phyloP scores from a whole-genome alignment of 2,329 filamentous ascomycete species.

The Alternaria dauci region DNA sequence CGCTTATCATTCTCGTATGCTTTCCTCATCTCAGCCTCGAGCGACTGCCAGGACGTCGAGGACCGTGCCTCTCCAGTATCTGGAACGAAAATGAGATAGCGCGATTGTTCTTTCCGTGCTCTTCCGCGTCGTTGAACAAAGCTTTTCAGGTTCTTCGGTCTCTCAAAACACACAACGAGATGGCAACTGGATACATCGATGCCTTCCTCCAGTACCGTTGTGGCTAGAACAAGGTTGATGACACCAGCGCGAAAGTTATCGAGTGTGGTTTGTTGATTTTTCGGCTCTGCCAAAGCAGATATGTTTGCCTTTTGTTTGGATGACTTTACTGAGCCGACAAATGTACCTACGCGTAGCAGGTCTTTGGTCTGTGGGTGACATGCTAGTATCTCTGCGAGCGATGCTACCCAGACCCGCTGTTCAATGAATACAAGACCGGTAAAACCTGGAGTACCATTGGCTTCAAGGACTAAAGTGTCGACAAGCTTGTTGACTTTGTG shows the following conservation, averaged over 20 bases:
- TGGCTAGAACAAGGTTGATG: conserved; percentile 66
- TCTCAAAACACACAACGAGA: conserved; percentile 70
- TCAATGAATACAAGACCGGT: conserved; percentile 59
- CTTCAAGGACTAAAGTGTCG: conserved; percentile 48
- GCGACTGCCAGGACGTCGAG: conserved; percentile 65
- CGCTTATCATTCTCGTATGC: conserved; percentile 72
- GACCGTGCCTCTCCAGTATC: conserved; percentile 38
- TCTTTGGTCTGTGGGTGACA: conserved; percentile 41
- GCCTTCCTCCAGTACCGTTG: conserved; percentile 67
- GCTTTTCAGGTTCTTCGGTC: conserved; percentile 68
- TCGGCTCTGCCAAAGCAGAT: conserved; percentile 58
- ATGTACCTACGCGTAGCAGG: conserved; percentile 56
- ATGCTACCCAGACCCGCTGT: conserved; percentile 55
- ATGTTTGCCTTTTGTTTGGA: conserved; percentile 57
- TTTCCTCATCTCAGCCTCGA: conserved; percentile 77
- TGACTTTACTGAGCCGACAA: conserved; percentile 61
- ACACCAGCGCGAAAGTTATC: conserved; percentile 62
- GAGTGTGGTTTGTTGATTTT: conserved; percentile 61
- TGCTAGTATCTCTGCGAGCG: conserved; percentile 51
- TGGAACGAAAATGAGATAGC: conserved; percentile 62
- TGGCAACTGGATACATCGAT: conserved; percentile 71
- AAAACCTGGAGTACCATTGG: conserved; percentile 34
- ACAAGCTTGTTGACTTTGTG: conserved; percentile 50
- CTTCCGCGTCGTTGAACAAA: conserved; percentile 72
- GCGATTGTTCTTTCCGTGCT: conserved; percentile 66